Evolutionary conservation across 1,284 basidiomycete genomes (phyloP).

Genomic region (Cutaneotrichosporon mucoides): DNA sequence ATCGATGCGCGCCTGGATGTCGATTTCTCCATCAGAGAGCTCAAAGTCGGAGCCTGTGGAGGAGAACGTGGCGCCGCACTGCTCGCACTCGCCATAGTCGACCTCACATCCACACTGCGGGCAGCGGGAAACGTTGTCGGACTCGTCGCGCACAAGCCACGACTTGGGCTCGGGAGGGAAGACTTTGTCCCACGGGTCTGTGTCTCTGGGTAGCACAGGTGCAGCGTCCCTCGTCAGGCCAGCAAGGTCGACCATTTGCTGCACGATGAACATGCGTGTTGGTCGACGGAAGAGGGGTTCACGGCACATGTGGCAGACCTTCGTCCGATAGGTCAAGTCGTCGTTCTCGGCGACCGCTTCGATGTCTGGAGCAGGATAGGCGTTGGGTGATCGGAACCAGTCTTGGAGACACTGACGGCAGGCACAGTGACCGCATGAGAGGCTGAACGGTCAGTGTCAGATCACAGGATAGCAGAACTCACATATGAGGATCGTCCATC

Average conservation of each 20-base stretch:
- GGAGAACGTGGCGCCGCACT: slow-evolving; percentile 34
- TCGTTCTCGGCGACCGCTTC: slow-evolving; percentile 17
- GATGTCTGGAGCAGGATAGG: slow-evolving; percentile 26
- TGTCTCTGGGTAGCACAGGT: neutral
- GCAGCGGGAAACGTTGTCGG: slow-evolving; percentile 33
- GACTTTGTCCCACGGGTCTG: slow-evolving; percentile 33
- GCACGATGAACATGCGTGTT: slow-evolving; percentile 34
- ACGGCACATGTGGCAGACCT: slow-evolving; percentile 46
- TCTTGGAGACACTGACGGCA: slow-evolving; percentile 38
- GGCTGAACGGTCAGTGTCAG: slow-evolving; percentile 23
- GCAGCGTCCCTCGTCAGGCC: slow-evolving; percentile 19
- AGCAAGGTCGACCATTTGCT: slow-evolving; percentile 34
- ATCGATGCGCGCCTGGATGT: neutral
- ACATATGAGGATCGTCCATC: slow-evolving; percentile 46
- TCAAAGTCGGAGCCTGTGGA: slow-evolving; percentile 16
- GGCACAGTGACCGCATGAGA: slow-evolving; percentile 46
- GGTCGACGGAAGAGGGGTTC: slow-evolving; percentile 37
- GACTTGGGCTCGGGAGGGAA: slow-evolving; percentile 29
- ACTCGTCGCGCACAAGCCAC: slow-evolving; percentile 31
- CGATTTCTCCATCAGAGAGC: neutral
- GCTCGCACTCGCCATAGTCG: slow-evolving; percentile 25
- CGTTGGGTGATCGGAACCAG: slow-evolving; percentile 44
- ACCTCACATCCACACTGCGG: slow-evolving; percentile 38
- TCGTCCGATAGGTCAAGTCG: slow-evolving; percentile 37
- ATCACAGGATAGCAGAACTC: slow-evolving; percentile 11